A percentile compares a stretch with the other conserved stretches of the same genome.
These are phyloP conservation scores for Debaryomyces sp. DNA, from an alignment of 1,139 yeast species.

Conservation along the genomic window DNA sequence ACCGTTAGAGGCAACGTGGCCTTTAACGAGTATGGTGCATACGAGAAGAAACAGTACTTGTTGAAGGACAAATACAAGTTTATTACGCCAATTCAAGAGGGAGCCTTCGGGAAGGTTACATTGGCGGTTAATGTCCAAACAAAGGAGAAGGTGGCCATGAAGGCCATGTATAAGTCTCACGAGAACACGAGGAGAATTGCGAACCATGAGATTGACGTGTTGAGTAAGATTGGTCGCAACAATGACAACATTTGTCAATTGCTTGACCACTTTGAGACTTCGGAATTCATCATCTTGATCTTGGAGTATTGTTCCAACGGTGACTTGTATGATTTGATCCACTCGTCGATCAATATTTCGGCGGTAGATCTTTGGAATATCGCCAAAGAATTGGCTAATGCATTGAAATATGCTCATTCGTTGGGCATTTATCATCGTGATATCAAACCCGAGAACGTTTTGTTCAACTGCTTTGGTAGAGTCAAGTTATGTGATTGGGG, in stretches of 20 bases:
- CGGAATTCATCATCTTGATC: slow-evolving; percentile 42
- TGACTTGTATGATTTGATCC: slow-evolving; percentile 51
- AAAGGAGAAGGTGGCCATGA: slow-evolving; percentile 41
- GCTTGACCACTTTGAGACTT: slow-evolving; percentile 44
- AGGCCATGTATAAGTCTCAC: slow-evolving; percentile 38
- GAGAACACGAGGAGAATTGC: slow-evolving; percentile 31
- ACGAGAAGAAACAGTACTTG: slow-evolving; percentile 33
- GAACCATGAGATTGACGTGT: slow-evolving; percentile 47
- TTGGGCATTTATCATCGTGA: slow-evolving; percentile 54
- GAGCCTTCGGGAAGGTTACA: slow-evolving; percentile 57
- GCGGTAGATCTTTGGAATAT: slow-evolving; percentile 29
- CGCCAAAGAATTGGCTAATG: slow-evolving; percentile 42
- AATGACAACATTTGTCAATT: slow-evolving; percentile 49
- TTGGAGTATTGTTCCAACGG: slow-evolving; percentile 55
- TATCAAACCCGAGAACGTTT: slow-evolving; percentile 56
- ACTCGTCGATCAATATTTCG: slow-evolving; percentile 21
- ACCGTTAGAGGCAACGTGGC: neutral
- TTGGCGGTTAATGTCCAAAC: slow-evolving; percentile 42
- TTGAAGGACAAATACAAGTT: slow-evolving; percentile 39
- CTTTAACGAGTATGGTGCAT: slow-evolving; percentile 31
- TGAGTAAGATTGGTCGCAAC: slow-evolving; percentile 36
- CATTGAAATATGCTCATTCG: slow-evolving; percentile 44
- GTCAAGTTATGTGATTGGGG: slow-evolving; percentile 63
- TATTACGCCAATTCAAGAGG: slow-evolving; percentile 46
- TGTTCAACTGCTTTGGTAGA: slow-evolving; percentile 40